Evolutionary conservation across 331 rosid species (phyloP).

Genomic region (Malus hybrid): DNA sequence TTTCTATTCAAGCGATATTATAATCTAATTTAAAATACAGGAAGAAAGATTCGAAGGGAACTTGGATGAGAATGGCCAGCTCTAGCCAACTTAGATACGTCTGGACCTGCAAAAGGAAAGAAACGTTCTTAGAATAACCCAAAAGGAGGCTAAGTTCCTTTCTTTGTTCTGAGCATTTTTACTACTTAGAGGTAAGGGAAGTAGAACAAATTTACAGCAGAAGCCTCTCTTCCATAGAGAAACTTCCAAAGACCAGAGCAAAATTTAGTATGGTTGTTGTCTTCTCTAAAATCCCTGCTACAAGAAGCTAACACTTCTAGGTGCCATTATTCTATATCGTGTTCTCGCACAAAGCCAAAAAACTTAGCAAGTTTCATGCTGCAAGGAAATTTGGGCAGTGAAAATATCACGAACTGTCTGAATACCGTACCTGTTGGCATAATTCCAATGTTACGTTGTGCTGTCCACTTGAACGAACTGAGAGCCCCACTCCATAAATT

Average conservation of each 20-base stretch:
- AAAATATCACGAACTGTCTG: background rate
- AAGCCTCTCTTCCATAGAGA: background rate
- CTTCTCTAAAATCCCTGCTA: background rate
- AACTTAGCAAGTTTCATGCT: background rate
- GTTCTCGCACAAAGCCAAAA: background rate
- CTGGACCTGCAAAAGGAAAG: background rate
- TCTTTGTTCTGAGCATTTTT: background rate
- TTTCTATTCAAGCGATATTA: background rate
- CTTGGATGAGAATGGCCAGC: background rate
- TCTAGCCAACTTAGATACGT: background rate
- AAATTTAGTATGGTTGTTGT: background rate
- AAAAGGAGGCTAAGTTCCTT: background rate
- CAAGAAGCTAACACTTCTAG: background rate
- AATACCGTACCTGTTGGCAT: background rate
- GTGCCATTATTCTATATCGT: background rate
- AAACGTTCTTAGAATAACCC: background rate
- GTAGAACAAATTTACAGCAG: background rate
- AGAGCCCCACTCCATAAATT: slow-evolving; percentile 5
- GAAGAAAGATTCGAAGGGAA: background rate
- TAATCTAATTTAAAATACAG: no score
- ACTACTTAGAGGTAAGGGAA: background rate
- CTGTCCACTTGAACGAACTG: background rate
- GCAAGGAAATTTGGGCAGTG: background rate
- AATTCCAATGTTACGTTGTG: background rate
- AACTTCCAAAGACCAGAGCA: background rate